Evolutionary conservation across 2,329 filamentous ascomycete species (phyloP).

Genomic region (Cercospora sp.): DNA sequence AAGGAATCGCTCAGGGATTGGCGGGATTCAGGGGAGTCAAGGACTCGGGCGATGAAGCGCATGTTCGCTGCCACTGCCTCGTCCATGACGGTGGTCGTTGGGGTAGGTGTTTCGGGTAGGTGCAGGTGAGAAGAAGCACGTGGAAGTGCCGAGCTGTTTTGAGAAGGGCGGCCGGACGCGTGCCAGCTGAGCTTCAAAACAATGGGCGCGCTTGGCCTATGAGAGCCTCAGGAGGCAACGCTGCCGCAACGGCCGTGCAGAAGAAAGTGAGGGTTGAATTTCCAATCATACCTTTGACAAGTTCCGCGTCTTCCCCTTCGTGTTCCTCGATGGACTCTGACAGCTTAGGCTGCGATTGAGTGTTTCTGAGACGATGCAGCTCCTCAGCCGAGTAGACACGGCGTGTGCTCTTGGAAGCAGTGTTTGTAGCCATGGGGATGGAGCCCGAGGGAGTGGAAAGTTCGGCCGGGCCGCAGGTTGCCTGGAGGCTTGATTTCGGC

Average conservation of each 20-base stretch:
- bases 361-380: slow-evolving; percentile 39
- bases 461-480: slow-evolving; percentile 5
- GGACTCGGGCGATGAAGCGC: slow-evolving; percentile 12
- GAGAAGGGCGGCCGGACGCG: slow-evolving; percentile 1
- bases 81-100: slow-evolving; percentile 10
- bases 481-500: not conserved
- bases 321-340: slow-evolving; percentile 41
- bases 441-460: slow-evolving; percentile 3
- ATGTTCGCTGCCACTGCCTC: slow-evolving; percentile 9
- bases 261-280: slow-evolving; percentile 10
- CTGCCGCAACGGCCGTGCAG: slow-evolving; percentile 7
- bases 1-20: not conserved
- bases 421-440: slow-evolving; percentile 19
- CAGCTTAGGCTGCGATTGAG: slow-evolving; percentile 40
- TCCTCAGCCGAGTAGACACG: slow-evolving; percentile 43
- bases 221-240: slow-evolving; percentile 3
- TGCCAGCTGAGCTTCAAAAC: slow-evolving; percentile 18
- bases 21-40: slow-evolving; percentile 7
- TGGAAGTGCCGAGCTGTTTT: not conserved
- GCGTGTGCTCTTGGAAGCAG: slow-evolving; percentile 31
- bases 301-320: slow-evolving; percentile 40
- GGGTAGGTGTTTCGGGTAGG: slow-evolving; percentile 2
- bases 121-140: slow-evolving; percentile 6
- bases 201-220: slow-evolving; percentile 11
- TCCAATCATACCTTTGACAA: slow-evolving; percentile 40